Evolutionary conservation across 352 stramenopile species (phyloP), one percentile per base, ranked within the genome.

Genomic region (Globisporangium cylindrosporum): DNA sequence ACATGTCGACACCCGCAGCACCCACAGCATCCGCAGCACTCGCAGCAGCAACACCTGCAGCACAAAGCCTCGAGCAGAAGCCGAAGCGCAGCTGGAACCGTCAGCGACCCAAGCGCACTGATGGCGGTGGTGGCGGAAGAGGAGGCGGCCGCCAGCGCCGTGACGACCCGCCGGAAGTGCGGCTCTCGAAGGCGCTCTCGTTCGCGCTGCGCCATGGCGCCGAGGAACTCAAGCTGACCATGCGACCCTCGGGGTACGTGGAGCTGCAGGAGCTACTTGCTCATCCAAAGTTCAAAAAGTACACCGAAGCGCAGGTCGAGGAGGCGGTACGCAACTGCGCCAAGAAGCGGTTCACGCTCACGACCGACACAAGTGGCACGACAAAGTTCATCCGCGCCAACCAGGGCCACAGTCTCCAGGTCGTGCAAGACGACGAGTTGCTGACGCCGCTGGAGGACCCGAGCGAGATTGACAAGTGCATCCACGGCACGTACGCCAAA

Each of bases 261-360:
- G 58, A 76, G 32, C 66, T 94, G 25, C 9, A 29, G 25, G 67
- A 89, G 62, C 41, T 95, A 27, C 68, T 95, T 46, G 43, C 62
- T 0, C 72, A 88, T 55, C 80, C 71, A 24, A 73, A 91, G 58
- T 92, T 94, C 58, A 67, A 70, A 8, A 68, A 66, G 6, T 81
- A 84, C 61, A 85, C 72, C 0, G 77, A 88, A 34, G 67, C 73
- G 54, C 77, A 94, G 67, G 72, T 95, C 22, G 79, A 93, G 41
- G 66, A 84, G 24, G 75, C 93, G 20, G 86, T 95, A 43, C 79
- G 70, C 14, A 84, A 71, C 4, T 88, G 91, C 66, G 71, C 71
- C 20, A 95, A 95, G 72, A 90, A 92, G 73, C 76, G 88, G 2
- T 95, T 92, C 69, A 73, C 77, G 24, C 72, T 95, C 61, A 88